A percentile compares a stretch with the other conserved stretches of the same genome.
These are phyloP conservation scores for Annulohypoxylon nitens DNA, from an alignment of 495 filamentous ascomycete species.

Conservation along the genomic window DNA sequence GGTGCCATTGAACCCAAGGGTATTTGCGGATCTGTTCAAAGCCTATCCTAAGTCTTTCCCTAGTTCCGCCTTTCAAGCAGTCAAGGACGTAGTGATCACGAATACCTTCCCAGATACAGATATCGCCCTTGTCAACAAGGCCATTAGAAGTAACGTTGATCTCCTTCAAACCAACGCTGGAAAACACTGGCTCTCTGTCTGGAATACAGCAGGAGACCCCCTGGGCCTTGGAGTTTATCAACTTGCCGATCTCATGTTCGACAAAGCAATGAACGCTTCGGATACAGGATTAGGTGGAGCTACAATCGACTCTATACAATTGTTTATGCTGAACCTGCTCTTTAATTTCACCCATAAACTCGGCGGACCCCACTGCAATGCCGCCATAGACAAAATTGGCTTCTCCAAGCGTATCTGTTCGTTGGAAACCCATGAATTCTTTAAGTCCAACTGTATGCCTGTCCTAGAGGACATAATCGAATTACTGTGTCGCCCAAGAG, in stretches of 20 bases:
- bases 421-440: background rate
- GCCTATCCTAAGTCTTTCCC: constrained; percentile 30
- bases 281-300: background rate
- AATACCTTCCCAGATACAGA: constrained; percentile 28
- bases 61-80: constrained; percentile 21
- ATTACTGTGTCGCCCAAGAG: background rate
- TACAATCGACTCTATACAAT: background rate
- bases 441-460: constrained; percentile 17
- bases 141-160: constrained; percentile 26
- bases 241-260: constrained; percentile 6
- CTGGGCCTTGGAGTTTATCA: constrained; percentile 3
- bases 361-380: background rate
- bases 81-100: constrained; percentile 30
- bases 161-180: constrained; percentile 36
- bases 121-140: constrained; percentile 38
- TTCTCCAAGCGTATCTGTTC: background rate
- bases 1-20: constrained; percentile 27
- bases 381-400: background rate
- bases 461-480: background rate
- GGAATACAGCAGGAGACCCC: background rate
- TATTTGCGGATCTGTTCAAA: constrained; percentile 27
- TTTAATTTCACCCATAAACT: background rate
- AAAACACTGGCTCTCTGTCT: constrained; percentile 49
- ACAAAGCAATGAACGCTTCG: background rate
- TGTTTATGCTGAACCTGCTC: background rate